These are phyloP conservation scores for Apocynum venetum DNA, from an alignment of 257 asterid genomes.

Conservation along the genomic window DNA sequence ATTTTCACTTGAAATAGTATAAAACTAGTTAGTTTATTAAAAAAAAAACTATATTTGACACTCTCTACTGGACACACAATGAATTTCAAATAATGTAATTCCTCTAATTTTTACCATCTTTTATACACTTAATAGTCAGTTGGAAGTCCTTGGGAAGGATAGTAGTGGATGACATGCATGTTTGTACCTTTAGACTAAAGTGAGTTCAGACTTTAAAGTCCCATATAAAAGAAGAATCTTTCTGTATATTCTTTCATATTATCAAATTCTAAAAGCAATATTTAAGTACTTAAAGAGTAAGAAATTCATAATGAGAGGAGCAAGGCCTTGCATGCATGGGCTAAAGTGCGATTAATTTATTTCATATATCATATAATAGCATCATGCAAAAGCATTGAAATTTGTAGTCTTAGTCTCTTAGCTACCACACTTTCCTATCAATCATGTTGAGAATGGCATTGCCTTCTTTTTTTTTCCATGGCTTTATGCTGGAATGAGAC, in stretches of 20 bases:
- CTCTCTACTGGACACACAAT: too few species aligned
- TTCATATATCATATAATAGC: too few species aligned
- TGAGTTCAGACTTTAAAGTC: slow-evolving; percentile 13
- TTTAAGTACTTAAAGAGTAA: slow-evolving; percentile 20
- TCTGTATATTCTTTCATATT: slow-evolving; percentile 25
- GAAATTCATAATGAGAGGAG: slow-evolving; percentile 8
- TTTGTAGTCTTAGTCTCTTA: not conserved
- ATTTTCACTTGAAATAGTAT: too few species aligned
- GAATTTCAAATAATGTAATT: too few species aligned
- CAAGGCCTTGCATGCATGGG: not conserved
- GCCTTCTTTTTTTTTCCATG: not conserved
- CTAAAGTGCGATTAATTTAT: not conserved
- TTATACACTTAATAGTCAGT: too few species aligned
- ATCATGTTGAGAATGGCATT: slow-evolving; percentile 8
- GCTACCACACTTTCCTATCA: slow-evolving; percentile 1
- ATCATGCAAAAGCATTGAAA: not conserved
- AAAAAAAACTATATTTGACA: too few species aligned
- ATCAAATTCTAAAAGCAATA: not conserved
- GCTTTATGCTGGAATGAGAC: slow-evolving; percentile 4
- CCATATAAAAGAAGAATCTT: slow-evolving; percentile 18
- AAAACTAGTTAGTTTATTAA: too few species aligned
- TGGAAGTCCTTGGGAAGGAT: not conserved
- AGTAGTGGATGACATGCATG: slow-evolving; percentile 29
- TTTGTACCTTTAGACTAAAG: slow-evolving; percentile 17
- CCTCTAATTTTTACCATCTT: too few species aligned